Evolutionary conservation across 495 filamentous ascomycete genomes (phyloP), one percentile per base, ranked within the genome.

Genomic region (Penicillium flavigenum): DNA sequence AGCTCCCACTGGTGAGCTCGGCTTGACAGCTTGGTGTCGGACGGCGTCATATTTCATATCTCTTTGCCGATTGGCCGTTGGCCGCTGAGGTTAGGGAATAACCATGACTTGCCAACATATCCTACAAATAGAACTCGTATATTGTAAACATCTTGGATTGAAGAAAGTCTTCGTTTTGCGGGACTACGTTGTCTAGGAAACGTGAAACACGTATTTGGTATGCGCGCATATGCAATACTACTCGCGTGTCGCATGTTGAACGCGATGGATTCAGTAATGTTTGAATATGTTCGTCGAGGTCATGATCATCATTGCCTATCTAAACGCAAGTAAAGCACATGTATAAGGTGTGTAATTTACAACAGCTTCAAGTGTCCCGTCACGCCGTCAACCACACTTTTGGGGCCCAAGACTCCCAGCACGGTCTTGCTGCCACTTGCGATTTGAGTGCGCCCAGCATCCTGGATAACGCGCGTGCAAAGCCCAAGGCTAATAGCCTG

Each of bases 371-470:
- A 76, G 57, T 84, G 78, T 4, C 94, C 91, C 5, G 94, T 96
- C 48, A 98, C 88, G 61, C 84, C 69, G 74, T 98, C 88, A 17
- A 98, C 83, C 48, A 92, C 74, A 61, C 87, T 88, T 81, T 89
- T 92, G 19, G 93, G 95, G 7, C 87, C 94, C 38, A 96, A 86
- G 57, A 98, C 81, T 5, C 95, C 94, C 39, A 97, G 78, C 32
- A 98, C 94, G 4, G 94, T 98, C 65, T 87, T 80, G 66, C 89
- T 95, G 17, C 95, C 92, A 42, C 84, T 83, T n/a, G 87, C 92
- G 74, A 98, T 96, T 84, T 98, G 95, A 31, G 94, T 98, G 54
- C 94, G 81, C 26, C 94, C 94, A n/a, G 94, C 94, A 80, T 98
- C 94, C 63, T 88, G 84, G 48, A 98, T 91, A 32, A 96, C 85